Percentiles rank a stretch among this genome's conserved stretches.
phyloP scores from a whole-genome alignment of 352 stramenopile genomes.

The Globisporangium cederbergense region DNA sequence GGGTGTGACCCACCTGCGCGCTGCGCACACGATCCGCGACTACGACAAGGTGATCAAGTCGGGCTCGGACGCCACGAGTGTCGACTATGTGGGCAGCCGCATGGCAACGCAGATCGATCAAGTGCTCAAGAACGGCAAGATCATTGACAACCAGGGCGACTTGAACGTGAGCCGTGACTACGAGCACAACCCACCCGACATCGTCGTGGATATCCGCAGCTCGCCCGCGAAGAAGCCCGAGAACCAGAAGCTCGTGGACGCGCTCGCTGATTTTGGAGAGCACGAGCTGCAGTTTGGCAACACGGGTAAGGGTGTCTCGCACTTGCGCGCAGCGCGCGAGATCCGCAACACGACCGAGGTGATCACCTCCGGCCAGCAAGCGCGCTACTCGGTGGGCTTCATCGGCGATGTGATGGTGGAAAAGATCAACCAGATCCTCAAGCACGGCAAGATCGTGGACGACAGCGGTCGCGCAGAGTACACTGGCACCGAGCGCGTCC shows the following conservation, averaged over 20 bases:
- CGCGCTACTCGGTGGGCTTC: slow-evolving; percentile 39
- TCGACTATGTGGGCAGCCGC: slow-evolving; percentile 54
- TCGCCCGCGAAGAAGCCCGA: slow-evolving; percentile 40
- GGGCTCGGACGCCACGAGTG: slow-evolving; percentile 27
- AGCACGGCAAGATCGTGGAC: slow-evolving; percentile 59
- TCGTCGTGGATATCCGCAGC: slow-evolving; percentile 50
- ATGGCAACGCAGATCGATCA: slow-evolving; percentile 61
- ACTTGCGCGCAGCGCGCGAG: slow-evolving; percentile 59
- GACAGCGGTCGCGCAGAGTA: slow-evolving; percentile 25
- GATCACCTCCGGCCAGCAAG: slow-evolving; percentile 48
- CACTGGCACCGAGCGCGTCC: slow-evolving; percentile 29
- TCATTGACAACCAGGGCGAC: slow-evolving; percentile 39
- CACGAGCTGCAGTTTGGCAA: slow-evolving; percentile 71
- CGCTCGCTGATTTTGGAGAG: slow-evolving; percentile 62
- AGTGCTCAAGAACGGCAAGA: slow-evolving; percentile 45
- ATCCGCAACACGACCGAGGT: slow-evolving; percentile 50
- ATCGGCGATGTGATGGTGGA: slow-evolving; percentile 70
- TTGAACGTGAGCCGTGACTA: slow-evolving; percentile 56
- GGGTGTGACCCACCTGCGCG: slow-evolving; percentile 61
- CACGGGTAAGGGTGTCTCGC: slow-evolving; percentile 63
- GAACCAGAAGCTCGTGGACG: slow-evolving; percentile 67
- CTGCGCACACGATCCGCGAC: slow-evolving; percentile 56
- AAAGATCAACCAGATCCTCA: slow-evolving; percentile 78
- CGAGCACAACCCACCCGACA: slow-evolving; percentile 34
- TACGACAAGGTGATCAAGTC: slow-evolving; percentile 48